Conservation (phyloP, 2,329 filamentous ascomycete species). For the Apiospora pterosperma region DNA sequence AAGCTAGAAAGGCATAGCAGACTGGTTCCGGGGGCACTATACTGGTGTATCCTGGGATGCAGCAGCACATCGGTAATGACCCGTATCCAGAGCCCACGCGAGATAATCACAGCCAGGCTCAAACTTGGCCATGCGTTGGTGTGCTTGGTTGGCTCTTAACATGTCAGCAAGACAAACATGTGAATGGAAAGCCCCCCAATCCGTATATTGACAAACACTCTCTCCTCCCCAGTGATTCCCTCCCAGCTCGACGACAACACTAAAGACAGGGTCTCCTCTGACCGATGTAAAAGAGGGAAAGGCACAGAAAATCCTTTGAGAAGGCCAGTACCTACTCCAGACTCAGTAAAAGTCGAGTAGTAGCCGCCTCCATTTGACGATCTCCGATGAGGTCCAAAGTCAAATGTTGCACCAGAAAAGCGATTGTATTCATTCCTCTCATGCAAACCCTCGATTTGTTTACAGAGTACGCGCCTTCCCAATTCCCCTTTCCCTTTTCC, state of each 20-base stretch:
- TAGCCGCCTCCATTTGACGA: neutral
- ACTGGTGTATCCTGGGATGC: no score
- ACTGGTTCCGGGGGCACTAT: no score
- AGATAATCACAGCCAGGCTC: no score
- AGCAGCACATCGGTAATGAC: no score
- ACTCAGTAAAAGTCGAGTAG: neutral
- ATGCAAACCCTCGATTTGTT: no score
- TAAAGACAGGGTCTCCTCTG: neutral
- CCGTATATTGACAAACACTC: neutral
- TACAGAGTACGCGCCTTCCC: no score
- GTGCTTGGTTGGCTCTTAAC: no score
- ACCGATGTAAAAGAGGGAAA: neutral
- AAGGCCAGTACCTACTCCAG: neutral
- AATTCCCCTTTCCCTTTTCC: neutral
- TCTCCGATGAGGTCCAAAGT: neutral
- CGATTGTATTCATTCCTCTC: neutral
- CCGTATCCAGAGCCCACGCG: neutral
- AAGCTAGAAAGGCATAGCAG: no score
- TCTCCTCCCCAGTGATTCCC: neutral
- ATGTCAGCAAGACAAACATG: neutral
- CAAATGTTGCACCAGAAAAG: neutral
- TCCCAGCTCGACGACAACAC: neutral
- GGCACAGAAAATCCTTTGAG: neutral
- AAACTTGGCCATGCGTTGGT: no score
- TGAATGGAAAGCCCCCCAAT: neutral